Evolutionary conservation across 2,329 filamentous ascomycete species (phyloP), one percentile per base, ranked within the genome.

Genomic region (Dendryphion nanum): DNA sequence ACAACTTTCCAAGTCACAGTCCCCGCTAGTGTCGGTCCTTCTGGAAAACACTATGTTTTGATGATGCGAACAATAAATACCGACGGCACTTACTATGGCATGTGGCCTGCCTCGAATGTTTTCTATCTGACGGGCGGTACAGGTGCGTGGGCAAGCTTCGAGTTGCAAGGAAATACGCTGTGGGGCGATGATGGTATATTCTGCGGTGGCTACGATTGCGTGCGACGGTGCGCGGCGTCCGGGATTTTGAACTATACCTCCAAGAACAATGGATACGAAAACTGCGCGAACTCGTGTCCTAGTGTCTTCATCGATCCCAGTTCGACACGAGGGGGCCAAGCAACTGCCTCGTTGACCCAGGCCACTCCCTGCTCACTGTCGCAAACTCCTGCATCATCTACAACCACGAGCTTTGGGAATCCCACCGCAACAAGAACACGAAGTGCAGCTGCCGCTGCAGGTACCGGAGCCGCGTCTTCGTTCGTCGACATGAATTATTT

Each of bases 1-100:
- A 45, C 43, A 3, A 39, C 41, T 13, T 47, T 47, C 44, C 45
- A 31, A 4, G 39, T 51, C 4, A 45, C 41, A 12, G 46, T 47
- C 15, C 43, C 46, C 13, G 18, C 41, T 18, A 44, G 24, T 10
- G 40, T 51, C 5, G 46, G 48, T 12, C 41, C 45, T 5, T 45
- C 45, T 18, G 48, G 41, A 10, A 35, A 23, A 2, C 37, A 51
- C 24, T 51, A 49, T 26, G 38, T 35, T n/a, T 29, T 51, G 18
- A 20, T 26, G n/a, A 41, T 37, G 16, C 41, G 30, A 6, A 38
- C 42, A 3, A 18, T 45, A 12, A 18, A 45, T 15, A 49, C 45
- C 3, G 48, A 51, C 36, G 48, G 46, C 17, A 42, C 43, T 13
- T 44, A 38, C 17, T 51, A 47, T 20, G 40, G 45, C 16, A 16